Conservation (phyloP, 768 basidiomycete genomes). For the Butyriboletus loyo region DNA sequence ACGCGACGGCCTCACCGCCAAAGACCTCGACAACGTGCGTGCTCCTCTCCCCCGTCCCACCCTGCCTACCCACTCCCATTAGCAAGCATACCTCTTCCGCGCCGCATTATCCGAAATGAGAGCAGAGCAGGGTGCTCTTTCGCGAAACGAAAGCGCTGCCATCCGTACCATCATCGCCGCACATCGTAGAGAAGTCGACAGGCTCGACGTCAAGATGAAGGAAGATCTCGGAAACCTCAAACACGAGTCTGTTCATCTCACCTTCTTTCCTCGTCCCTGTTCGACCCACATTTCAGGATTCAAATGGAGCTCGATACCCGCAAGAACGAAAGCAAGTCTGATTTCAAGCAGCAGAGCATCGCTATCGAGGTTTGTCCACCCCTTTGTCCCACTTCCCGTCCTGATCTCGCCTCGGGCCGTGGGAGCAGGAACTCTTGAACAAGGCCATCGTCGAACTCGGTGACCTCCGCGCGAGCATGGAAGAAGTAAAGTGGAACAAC, state of each 20-base stretch:
- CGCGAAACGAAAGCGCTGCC: constrained; percentile 81
- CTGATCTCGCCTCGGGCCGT: neutral
- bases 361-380: constrained; percentile 62
- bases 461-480: constrained; percentile 76
- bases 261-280: neutral
- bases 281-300: constrained; percentile 50
- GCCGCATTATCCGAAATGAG: constrained; percentile 90
- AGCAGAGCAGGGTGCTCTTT: constrained; percentile 77
- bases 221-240: constrained; percentile 85
- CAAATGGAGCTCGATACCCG: constrained; percentile 96
- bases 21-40: constrained; percentile 81
- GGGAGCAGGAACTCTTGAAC: constrained; percentile 64
- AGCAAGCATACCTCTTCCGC: constrained; percentile 96
- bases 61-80: neutral
- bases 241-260: constrained; percentile 70
- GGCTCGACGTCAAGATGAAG: constrained; percentile 86
- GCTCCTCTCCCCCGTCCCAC: neutral
- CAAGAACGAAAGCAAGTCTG: constrained; percentile 85
- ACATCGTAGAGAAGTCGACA: constrained; percentile 83
- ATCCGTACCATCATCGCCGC: constrained; percentile 74
- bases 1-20: constrained; percentile 65
- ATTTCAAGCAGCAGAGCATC: constrained; percentile 82
- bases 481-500: constrained; percentile 87
- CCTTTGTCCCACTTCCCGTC: neutral
- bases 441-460: constrained; percentile 70